Evolutionary conservation across 495 filamentous ascomycete species (phyloP), one percentile per base, ranked within the genome.

Genomic region (Aspergillus hancockii): DNA sequence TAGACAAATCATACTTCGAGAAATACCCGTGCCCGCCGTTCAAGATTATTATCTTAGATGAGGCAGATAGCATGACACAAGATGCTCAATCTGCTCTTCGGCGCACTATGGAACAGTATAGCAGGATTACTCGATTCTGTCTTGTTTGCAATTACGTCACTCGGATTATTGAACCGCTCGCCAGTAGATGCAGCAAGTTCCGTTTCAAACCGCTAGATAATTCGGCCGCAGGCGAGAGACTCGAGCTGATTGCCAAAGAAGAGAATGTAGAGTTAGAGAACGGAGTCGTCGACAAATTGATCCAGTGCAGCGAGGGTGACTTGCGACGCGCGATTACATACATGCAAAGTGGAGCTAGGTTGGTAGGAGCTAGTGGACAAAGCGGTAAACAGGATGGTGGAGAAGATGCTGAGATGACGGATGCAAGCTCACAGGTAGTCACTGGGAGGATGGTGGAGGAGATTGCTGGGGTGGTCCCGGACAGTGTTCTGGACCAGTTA

Each of bases 81-180:
- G 94, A 98, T 72, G 94, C 94, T 45, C 94, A 98, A 80, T 88
- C 86, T 49, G 94, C 94, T 5, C 81, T 98, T 43, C 80, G 94
- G 57, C 84, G 94, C 40, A 98, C 94, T 8, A 98, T 98, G 94
- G 94, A 98, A 79, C 94, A 91, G 53, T 98, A 98, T 73, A 89
- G 84, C 73, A 92, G 90, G 68, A 97, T 98, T 68, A 99, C 94
- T 7, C 81, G 94, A 22, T 99, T 99, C 74, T 98, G 95, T 72
- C 79, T 99, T 13, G 92, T 98, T 41, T 99, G 94, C 76, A 99
- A 99, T 75, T 99, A 98, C 66, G 93, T 99, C 32, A 98, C 94
- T 0, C 79, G 94, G 55, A 98, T 99, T 67, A 99, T 99, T 66
- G 94, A 98, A 71, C 94, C 94, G 23, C 78, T 99, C 22, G 94